phyloP scores from a whole-genome alignment of 2,329 filamentous ascomycete species.

The Cercospora zeina region DNA sequence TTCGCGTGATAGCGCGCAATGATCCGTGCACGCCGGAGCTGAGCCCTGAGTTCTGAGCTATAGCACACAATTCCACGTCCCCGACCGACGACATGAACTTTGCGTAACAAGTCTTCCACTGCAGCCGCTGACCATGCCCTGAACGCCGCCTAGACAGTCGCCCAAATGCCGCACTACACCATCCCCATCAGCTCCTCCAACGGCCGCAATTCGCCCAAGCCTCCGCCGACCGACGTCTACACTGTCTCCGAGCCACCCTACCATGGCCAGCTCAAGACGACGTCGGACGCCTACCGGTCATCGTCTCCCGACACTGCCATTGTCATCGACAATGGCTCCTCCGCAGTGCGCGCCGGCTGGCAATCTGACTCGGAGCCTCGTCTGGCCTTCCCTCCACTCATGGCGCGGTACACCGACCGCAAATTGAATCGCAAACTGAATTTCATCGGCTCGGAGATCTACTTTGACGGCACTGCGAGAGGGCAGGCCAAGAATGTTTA shows the following conservation, averaged over 20 bases:
- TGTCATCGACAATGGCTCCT: constrained; percentile 97
- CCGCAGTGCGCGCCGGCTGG: constrained; percentile 88
- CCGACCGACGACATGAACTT: background rate
- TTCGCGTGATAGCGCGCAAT: background rate
- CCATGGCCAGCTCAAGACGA: constrained; percentile 58
- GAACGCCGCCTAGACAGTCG: background rate
- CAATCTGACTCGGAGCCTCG: constrained; percentile 85
- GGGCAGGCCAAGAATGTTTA: constrained; percentile 90
- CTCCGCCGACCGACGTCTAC: constrained; percentile 55
- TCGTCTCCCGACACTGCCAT: constrained; percentile 70
- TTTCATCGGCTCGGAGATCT: constrained; percentile 90
- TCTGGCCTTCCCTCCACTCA: constrained; percentile 79
- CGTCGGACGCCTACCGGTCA: constrained; percentile 68
- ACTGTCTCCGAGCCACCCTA: constrained; percentile 61
- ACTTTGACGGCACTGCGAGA: constrained; percentile 87
- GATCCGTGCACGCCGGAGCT: background rate
- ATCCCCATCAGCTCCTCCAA: constrained; percentile 34
- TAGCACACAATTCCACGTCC: background rate
- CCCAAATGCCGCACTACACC: constrained; percentile 42
- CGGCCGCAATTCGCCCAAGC: constrained; percentile 52
- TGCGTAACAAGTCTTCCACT: background rate
- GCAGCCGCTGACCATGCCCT: background rate
- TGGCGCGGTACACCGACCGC: constrained; percentile 92
- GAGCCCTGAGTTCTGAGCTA: background rate
- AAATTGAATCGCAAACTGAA: constrained; percentile 90